phyloP scores from a whole-genome alignment of 192 early-diverging fungal species.

The Phlyctochytrium arcticum region DNA sequence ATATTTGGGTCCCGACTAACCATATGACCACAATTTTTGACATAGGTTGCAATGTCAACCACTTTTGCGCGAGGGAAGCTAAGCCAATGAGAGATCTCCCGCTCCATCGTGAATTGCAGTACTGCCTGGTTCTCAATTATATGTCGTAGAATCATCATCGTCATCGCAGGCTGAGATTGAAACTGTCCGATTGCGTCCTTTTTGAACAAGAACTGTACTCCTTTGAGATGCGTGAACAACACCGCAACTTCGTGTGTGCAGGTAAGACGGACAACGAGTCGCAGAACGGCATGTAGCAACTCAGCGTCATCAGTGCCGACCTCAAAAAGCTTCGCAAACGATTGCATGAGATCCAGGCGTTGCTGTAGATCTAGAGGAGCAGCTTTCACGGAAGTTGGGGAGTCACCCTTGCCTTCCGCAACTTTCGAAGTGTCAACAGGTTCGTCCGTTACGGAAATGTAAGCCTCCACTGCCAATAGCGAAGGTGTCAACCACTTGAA shows the following conservation, averaged over 20 bases:
- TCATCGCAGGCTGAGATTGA: slow-evolving; percentile 72
- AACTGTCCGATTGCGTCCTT: slow-evolving; percentile 60
- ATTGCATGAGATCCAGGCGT: slow-evolving; percentile 19
- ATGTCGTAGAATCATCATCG: slow-evolving; percentile 85
- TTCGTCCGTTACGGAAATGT: slow-evolving; percentile 62
- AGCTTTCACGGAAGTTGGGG: neutral
- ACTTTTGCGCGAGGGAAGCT: slow-evolving; percentile 61
- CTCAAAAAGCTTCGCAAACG: slow-evolving; percentile 25
- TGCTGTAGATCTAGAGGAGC: slow-evolving; percentile 13
- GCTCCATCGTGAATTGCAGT: slow-evolving; percentile 64
- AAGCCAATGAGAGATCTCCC: slow-evolving; percentile 73
- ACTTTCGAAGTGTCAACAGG: slow-evolving; percentile 29
- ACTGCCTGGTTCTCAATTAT: slow-evolving; percentile 70
- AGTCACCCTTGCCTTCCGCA: neutral
- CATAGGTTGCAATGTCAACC: slow-evolving; percentile 64
- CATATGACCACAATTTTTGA: slow-evolving; percentile 61
- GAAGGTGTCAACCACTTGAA: slow-evolving; percentile 55
- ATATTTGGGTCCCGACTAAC: slow-evolving; percentile 65
- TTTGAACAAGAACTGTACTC: slow-evolving; percentile 63
- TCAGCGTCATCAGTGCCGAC: slow-evolving; percentile 40
- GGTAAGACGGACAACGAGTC: slow-evolving; percentile 80
- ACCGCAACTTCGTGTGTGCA: slow-evolving; percentile 57
- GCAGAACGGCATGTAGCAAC: slow-evolving; percentile 63
- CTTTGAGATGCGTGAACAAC: slow-evolving; percentile 65
- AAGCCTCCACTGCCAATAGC: slow-evolving; percentile 61